These are phyloP conservation scores for Hypomyces perniciosus DNA, from an alignment of 2,329 filamentous ascomycete species.

Conservation along the genomic window DNA sequence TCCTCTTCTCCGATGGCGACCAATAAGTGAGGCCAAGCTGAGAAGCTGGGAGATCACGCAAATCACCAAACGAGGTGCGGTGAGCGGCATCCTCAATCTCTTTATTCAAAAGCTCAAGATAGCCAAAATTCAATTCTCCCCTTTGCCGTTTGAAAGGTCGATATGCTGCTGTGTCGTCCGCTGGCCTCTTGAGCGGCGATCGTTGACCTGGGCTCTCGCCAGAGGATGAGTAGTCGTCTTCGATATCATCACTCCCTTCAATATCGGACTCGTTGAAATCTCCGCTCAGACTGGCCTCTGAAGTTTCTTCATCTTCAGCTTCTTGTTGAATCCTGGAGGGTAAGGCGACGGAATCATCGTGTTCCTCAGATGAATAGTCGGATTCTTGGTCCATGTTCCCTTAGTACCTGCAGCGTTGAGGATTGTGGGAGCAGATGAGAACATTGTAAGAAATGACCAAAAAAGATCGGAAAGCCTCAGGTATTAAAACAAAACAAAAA, in stretches of 20 bases:
- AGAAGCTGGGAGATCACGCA: conserved; percentile 31
- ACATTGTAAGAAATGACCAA: conserved; percentile 22
- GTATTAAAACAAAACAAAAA: neutral
- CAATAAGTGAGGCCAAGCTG: conserved; percentile 68
- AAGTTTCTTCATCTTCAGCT: neutral
- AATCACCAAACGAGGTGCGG: conserved; percentile 27
- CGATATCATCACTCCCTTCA: conserved; percentile 1
- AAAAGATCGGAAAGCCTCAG: neutral
- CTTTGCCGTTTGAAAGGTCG: conserved; percentile 42
- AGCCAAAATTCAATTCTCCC: conserved; percentile 38
- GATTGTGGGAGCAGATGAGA: conserved; percentile 16
- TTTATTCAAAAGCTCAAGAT: conserved; percentile 48
- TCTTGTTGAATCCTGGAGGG: conserved; percentile 12
- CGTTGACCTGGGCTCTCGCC: conserved; percentile 4
- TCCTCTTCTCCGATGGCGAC: conserved; percentile 63
- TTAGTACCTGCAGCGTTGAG: conserved; percentile 17
- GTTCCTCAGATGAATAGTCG: conserved; percentile 16
- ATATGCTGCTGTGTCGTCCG: conserved; percentile 17
- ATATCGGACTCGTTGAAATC: neutral
- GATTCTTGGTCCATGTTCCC: conserved; percentile 27
- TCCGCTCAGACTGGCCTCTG: neutral
- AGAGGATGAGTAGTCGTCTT: conserved; percentile 3
- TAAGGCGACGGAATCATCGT: conserved; percentile 2
- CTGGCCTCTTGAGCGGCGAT: conserved; percentile 25
- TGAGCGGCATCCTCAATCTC: conserved; percentile 50